Percentiles rank a stretch among this genome's conserved stretches.
phyloP scores from a whole-genome alignment of 1,284 basidiomycete genomes.

The Xerocomus minutiporus region DNA sequence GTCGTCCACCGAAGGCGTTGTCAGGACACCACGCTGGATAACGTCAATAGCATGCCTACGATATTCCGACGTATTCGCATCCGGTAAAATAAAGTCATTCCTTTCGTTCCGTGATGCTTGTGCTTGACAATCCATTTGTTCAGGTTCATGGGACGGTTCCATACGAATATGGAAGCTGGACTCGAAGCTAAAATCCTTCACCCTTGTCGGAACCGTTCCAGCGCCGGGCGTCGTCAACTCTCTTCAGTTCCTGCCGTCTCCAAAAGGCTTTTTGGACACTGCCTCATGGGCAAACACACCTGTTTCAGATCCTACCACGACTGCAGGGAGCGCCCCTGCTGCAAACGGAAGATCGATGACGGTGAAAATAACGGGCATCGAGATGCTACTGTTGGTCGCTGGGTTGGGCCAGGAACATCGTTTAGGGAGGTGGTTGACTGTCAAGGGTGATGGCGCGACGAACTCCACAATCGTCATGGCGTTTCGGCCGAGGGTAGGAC shows the following conservation, averaged over 20 bases:
- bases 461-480: conserved; percentile 71
- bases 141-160: conserved; percentile 89
- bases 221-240: conserved; percentile 86
- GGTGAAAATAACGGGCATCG: conserved; percentile 25
- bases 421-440: conserved; percentile 81
- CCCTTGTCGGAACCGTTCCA: conserved; percentile 57
- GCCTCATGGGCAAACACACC: conserved; percentile 16
- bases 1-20: conserved; percentile 69
- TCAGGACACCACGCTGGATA: conserved; percentile 85
- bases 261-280: conserved; percentile 40
- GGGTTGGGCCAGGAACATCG: conserved; percentile 86
- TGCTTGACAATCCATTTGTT: conserved; percentile 9
- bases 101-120: not conserved
- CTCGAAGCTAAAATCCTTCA: conserved; percentile 70
- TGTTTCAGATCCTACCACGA: not conserved
- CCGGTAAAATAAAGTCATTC: conserved; percentile 50
- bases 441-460: conserved; percentile 63
- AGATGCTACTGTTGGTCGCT: conserved; percentile 65
- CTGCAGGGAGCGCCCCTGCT: not conserved
- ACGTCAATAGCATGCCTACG: conserved; percentile 77
- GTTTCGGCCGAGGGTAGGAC: conserved; percentile 22
- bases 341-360: conserved; percentile 9
- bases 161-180: conserved; percentile 90
- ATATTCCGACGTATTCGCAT: conserved; percentile 90
- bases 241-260: conserved; percentile 71